Percentiles rank a stretch among this genome's conserved stretches.
These are phyloP conservation scores for Pythium folliculosum DNA, from an alignment of 352 stramenopile species.

Conservation along the genomic window DNA sequence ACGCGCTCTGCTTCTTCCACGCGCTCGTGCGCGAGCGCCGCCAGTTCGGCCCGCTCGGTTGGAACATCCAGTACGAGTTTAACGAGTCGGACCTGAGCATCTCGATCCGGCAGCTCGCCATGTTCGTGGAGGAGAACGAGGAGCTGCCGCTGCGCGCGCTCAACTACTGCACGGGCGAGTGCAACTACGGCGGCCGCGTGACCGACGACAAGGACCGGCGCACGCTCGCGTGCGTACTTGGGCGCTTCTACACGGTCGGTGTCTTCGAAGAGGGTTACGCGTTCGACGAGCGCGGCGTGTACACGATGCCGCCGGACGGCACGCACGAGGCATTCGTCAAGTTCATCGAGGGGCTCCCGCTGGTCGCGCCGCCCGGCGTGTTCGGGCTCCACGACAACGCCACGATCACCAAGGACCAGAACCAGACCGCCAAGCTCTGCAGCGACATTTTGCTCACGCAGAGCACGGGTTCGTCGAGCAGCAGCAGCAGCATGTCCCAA, in stretches of 20 bases:
- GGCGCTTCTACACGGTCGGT: constrained; percentile 74
- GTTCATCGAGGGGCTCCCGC: constrained; percentile 87
- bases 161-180: constrained; percentile 83
- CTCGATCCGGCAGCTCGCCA: constrained; percentile 89
- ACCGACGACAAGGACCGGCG: constrained; percentile 86
- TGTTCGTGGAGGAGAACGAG: constrained; percentile 92
- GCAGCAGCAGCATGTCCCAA: constrained; percentile 69
- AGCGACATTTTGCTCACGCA: constrained; percentile 92
- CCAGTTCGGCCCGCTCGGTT: constrained; percentile 92
- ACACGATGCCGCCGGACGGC: constrained; percentile 74
- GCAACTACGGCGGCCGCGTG: constrained; percentile 86
- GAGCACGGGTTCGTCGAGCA: constrained; percentile 67
- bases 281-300: constrained; percentile 70
- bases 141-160: constrained; percentile 80
- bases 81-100: constrained; percentile 94
- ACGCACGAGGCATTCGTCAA: constrained; percentile 76
- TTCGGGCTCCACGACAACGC: constrained; percentile 95
- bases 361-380: constrained; percentile 88
- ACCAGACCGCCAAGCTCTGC: constrained; percentile 94
- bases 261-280: constrained; percentile 64
- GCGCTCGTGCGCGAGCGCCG: constrained; percentile 92
- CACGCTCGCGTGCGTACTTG: constrained; percentile 68
- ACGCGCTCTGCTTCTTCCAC: constrained; percentile 91
- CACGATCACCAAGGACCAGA: constrained; percentile 94
- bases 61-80: constrained; percentile 97